Evolutionary conservation across 495 filamentous ascomycete genomes (phyloP).

Genomic region (Cercophora scortea): DNA sequence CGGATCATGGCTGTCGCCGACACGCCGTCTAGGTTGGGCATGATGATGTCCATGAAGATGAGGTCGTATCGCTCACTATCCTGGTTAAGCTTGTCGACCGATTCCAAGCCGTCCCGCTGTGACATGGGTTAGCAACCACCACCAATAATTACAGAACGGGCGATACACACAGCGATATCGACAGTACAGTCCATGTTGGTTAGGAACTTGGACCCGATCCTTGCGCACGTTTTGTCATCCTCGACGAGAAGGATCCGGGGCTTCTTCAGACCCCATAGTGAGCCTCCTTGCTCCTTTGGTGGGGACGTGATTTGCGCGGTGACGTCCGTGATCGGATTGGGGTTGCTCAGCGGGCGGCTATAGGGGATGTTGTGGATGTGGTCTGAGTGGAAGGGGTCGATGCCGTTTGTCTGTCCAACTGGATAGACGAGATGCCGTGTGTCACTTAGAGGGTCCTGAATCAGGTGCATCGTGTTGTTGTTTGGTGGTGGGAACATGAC

Average conservation of each 20-base stretch:
- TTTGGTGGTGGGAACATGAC: slow-evolving; percentile 35
- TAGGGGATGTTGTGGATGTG: slow-evolving; percentile 93
- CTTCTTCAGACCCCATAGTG: slow-evolving; percentile 63
- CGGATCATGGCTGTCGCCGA: slow-evolving; percentile 91
- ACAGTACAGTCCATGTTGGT: slow-evolving; percentile 82
- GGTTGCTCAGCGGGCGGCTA: slow-evolving; percentile 39
- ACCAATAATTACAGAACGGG: too few species aligned
- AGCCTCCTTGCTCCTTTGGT: slow-evolving; percentile 24
- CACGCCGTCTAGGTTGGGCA: slow-evolving; percentile 93
- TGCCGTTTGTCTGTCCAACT: slow-evolving; percentile 79
- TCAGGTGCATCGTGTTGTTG: slow-evolving; percentile 25
- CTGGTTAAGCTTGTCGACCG: slow-evolving; percentile 82
- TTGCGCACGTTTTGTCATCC: slow-evolving; percentile 87
- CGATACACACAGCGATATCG: slow-evolving; percentile 73
- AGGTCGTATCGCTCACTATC: slow-evolving; percentile 75
- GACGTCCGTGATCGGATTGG: slow-evolving; percentile 20
- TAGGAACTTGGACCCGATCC: slow-evolving; percentile 92
- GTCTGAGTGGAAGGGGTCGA: slow-evolving; percentile 90
- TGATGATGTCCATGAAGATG: slow-evolving; percentile 98
- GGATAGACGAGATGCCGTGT: slow-evolving; percentile 83
- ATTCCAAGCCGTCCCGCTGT: slow-evolving; percentile 69
- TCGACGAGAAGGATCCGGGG: slow-evolving; percentile 89
- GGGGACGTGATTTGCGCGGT: slow-evolving; percentile 17
- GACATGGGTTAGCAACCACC: neutral
- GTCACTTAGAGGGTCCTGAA: slow-evolving; percentile 50